Conservation (phyloP, 2,329 filamentous ascomycete species). For the Aureobasidium namibiae region DNA sequence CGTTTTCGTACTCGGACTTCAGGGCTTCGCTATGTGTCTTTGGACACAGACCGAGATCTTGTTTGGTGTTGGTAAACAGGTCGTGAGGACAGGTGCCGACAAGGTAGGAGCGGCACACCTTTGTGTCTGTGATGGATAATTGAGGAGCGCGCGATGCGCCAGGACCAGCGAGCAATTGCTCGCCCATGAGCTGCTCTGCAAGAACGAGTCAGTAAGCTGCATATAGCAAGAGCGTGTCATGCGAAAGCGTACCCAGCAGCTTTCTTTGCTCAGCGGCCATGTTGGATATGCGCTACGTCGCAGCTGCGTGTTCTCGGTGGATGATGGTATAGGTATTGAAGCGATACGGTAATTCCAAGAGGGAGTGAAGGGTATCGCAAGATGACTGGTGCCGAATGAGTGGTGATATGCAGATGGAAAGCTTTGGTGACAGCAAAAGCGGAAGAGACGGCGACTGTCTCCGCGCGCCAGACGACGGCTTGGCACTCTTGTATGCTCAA, state of each 20-base stretch:
- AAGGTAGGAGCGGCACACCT: slow-evolving; percentile 90
- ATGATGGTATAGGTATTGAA: too few species aligned
- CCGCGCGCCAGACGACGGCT: neutral
- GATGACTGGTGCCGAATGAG: neutral
- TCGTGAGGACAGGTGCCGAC: slow-evolving; percentile 94
- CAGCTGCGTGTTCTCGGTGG: neutral
- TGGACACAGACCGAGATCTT: slow-evolving; percentile 84
- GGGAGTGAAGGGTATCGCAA: neutral
- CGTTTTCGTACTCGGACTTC: slow-evolving; percentile 77
- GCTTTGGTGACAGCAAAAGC: neutral
- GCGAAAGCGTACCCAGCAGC: slow-evolving; percentile 59
- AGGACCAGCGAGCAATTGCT: slow-evolving; percentile 66
- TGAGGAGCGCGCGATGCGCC: slow-evolving; percentile 68
- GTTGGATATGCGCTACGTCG: slow-evolving; percentile 15
- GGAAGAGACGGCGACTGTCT: neutral
- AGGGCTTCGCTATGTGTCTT: slow-evolving; percentile 83
- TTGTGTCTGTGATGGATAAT: slow-evolving; percentile 80
- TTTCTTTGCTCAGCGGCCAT: slow-evolving; percentile 98
- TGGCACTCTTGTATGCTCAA: neutral
- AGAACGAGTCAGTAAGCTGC: neutral
- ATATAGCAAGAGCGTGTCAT: neutral
- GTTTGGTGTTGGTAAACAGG: slow-evolving; percentile 98
- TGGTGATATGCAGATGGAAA: neutral
- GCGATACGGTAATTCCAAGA: neutral
- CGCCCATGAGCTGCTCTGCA: slow-evolving; percentile 74